A percentile compares a stretch with the other conserved stretches of the same genome.
Conservation (phyloP, 768 basidiomycete species). For the Kwoniella sp. region DNA sequence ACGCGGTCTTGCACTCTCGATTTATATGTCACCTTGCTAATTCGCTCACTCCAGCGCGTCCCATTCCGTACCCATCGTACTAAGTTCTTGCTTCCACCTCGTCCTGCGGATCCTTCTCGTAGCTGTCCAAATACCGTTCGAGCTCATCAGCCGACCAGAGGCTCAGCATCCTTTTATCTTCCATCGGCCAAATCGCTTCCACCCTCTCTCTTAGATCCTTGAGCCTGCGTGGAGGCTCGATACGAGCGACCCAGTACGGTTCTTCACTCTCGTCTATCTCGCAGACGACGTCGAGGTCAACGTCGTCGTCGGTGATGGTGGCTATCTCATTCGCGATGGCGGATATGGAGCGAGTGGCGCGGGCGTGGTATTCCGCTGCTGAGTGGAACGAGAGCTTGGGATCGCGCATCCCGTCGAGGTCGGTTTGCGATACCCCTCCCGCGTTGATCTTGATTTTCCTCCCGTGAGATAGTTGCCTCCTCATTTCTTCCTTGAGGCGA, state of each 20-base stretch:
- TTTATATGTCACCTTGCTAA: too few species aligned
- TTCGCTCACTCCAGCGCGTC: too few species aligned
- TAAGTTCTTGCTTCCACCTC: neutral
- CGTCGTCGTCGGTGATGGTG: neutral
- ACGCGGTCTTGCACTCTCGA: too few species aligned
- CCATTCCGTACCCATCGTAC: too few species aligned
- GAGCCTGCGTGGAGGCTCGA: neutral
- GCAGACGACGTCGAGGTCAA: neutral
- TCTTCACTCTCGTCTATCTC: conserved; percentile 3
- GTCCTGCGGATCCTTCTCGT: neutral
- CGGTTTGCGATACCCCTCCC: neutral
- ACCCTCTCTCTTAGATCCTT: conserved; percentile 3
- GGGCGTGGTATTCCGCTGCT: conserved; percentile 7
- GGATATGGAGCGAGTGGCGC: too few species aligned
- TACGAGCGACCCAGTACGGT: neutral
- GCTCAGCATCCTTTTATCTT: neutral
- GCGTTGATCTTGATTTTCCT: neutral
- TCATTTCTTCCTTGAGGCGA: conserved; percentile 7
- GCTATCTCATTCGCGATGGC: too few species aligned
- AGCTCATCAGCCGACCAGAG: conserved; percentile 1
- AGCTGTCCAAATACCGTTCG: neutral
- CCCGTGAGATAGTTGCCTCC: neutral
- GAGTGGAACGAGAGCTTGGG: conserved; percentile 3
- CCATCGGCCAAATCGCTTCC: neutral
- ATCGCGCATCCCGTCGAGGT: neutral